Evolutionary conservation across 1,284 basidiomycete species (phyloP), one percentile per base, ranked within the genome.

Genomic region (Ganoderma lingzhi): DNA sequence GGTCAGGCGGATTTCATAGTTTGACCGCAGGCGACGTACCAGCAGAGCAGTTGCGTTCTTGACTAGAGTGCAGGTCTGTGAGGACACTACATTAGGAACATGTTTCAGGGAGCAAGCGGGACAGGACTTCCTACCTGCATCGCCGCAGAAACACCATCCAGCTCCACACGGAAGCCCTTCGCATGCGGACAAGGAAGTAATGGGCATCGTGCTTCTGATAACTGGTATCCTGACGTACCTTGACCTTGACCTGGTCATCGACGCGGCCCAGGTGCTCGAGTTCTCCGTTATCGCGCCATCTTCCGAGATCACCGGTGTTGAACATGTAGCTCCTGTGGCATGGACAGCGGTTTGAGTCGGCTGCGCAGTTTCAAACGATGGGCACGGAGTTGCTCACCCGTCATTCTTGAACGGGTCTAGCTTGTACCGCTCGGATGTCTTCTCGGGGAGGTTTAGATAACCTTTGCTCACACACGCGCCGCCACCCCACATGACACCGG

Each of bases 401-500:
- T 87, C 82, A 68, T 83, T 81, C 30, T 79, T 72, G 76, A 88
- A 89, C 10, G 86, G 86, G 76, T 89, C 87, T 10, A 72, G 74
- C 63, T 77, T 80, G 74, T 88, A 89, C 28, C 85, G 76, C 76
- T 88, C 86, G 56, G 78, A 78, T n/a, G 86, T 88, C 75, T 87
- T 86, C 23, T 85, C 83, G 0, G 87, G 84, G 23, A 87, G 80
- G 69, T 87, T 87, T 65, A 88, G 74, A 71, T 89, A 89, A 5
- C 88, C 88, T 66, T 83, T 81, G 12, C 84, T 83, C 60, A 88
- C 84, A 41, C 88, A 85, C 28, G 80, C 82, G 58, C 88, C 88
- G 59, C 88, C 87, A 44, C 85, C 88, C 87, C 87, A 89, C 86
- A 89, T 88, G 42, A 88, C 75, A 41, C 88, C 88, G 32, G 81